phyloP scores from a whole-genome alignment of 2,329 filamentous ascomycete species.

The Purpureocillium lavendulum region DNA sequence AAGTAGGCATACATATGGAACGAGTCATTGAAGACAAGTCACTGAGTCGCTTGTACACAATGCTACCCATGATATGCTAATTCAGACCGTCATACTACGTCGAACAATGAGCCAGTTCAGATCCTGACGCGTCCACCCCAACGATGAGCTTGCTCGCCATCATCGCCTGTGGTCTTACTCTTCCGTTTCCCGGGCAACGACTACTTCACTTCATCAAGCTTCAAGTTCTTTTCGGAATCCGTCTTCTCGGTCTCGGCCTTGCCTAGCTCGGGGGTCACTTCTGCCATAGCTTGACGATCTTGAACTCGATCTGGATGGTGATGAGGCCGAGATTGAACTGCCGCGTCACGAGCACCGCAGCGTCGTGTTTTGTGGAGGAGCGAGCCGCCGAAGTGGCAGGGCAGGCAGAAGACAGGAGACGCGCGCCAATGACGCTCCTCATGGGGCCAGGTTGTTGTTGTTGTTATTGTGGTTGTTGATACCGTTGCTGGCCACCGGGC shows the following conservation, averaged over 20 bases:
- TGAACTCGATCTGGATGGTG: conserved; percentile 94
- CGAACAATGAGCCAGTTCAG: conserved; percentile 5
- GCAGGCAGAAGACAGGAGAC: conserved; percentile 73
- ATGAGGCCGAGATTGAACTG: conserved; percentile 82
- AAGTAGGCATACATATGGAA: no score
- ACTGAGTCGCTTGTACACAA: no score
- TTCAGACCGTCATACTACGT: conserved; percentile 31
- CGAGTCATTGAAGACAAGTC: no score
- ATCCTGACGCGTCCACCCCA: no score
- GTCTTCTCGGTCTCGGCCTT: conserved; percentile 75
- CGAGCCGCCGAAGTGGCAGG: conserved; percentile 71
- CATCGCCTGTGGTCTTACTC: conserved; percentile 33
- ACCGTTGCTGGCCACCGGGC: no score
- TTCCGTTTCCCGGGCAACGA: conserved; percentile 72
- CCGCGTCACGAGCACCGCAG: conserved; percentile 88
- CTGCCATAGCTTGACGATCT: conserved; percentile 92
- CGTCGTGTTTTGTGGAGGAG: conserved; percentile 63
- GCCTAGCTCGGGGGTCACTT: conserved; percentile 84
- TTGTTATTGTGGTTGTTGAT: conserved; percentile 12
- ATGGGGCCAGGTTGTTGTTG: background rate
- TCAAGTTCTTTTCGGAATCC: conserved; percentile 63
- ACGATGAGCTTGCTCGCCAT: no score
- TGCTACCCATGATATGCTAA: conserved; percentile 16
- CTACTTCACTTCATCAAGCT: conserved; percentile 75
- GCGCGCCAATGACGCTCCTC: conserved; percentile 51